Percentiles rank a stretch among this genome's conserved stretches.
Evolutionary conservation across 345 rosid species (phyloP).

Genomic region (Theobroma cacao): DNA sequence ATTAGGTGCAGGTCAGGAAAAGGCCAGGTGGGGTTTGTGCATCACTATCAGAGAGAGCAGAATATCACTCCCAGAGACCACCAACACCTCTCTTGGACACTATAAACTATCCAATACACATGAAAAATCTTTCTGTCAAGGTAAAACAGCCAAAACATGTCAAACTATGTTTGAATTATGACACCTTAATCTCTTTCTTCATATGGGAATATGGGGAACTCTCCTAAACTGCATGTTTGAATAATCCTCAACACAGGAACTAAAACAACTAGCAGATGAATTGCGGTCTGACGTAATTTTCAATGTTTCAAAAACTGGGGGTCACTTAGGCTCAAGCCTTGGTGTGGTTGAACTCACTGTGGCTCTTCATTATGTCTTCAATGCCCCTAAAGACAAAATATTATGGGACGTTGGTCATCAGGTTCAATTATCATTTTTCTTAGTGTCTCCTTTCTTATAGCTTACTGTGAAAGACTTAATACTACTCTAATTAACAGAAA

Average conservation of each 20-base stretch:
- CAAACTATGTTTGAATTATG: neutral
- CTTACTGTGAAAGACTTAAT: neutral
- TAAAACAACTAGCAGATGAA: slow-evolving; percentile 85
- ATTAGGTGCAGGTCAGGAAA: slow-evolving; percentile 49
- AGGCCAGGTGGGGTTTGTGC: slow-evolving; percentile 53
- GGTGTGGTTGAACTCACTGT: slow-evolving; percentile 99
- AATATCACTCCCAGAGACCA: slow-evolving; percentile 69
- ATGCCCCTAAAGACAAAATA: slow-evolving; percentile 82
- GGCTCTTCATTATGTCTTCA: slow-evolving; percentile 94
- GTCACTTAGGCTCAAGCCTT: slow-evolving; percentile 94
- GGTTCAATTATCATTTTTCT: slow-evolving; percentile 33
- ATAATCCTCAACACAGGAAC: slow-evolving; percentile 44
- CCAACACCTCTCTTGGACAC: slow-evolving; percentile 95
- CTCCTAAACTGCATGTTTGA: neutral
- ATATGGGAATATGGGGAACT: neutral
- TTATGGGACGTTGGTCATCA: slow-evolving; percentile 99
- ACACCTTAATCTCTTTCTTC: neutral
- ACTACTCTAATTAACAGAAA: neutral
- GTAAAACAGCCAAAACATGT: slow-evolving; percentile 22
- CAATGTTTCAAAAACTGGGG: slow-evolving; percentile 91
- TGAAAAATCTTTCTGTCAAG: slow-evolving; percentile 89
- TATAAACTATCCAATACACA: slow-evolving; percentile 86
- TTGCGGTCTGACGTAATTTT: slow-evolving; percentile 89
- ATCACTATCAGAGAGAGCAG: slow-evolving; percentile 73
- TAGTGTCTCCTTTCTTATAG: neutral